Conservation (phyloP, 306 rosid genomes). For the Vigna trinervia region DNA sequence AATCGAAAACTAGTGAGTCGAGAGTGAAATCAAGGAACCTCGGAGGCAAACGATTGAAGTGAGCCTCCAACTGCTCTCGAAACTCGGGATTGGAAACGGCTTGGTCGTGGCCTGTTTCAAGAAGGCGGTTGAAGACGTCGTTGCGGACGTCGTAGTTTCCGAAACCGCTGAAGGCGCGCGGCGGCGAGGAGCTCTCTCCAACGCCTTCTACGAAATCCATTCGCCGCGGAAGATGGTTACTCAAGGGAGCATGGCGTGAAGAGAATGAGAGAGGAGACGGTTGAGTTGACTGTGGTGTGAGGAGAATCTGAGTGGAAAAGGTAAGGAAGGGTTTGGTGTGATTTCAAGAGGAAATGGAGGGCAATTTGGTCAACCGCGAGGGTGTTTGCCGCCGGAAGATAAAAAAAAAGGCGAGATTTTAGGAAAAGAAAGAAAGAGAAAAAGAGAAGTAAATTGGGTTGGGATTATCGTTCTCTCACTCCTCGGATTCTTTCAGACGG, state of each 20-base stretch:
- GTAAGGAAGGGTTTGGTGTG: constrained; percentile 20
- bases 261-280: constrained; percentile 15
- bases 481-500: not conserved
- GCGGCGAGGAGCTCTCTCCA: constrained; percentile 98
- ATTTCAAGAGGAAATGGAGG: constrained; percentile 41
- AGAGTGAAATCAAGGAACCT: constrained; percentile 54
- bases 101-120: constrained; percentile 68
- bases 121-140: constrained; percentile 82
- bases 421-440: constrained; percentile 7
- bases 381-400: not conserved
- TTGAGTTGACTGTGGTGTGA: constrained; percentile 50
- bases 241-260: constrained; percentile 40
- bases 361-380: constrained; percentile 41
- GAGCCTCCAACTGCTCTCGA: constrained; percentile 84
- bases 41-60: constrained; percentile 94
- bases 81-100: constrained; percentile 74
- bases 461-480: not conserved
- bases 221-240: not conserved
- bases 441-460: not conserved
- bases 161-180: constrained; percentile 71
- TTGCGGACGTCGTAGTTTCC: constrained; percentile 68
- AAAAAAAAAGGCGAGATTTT: constrained; percentile 9
- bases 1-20: constrained; percentile 12
- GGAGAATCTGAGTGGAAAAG: constrained; percentile 43
- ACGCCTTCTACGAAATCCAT: constrained; percentile 97